phyloP scores from a whole-genome alignment of 306 rosid genomes.

The Sophora flavescens region DNA sequence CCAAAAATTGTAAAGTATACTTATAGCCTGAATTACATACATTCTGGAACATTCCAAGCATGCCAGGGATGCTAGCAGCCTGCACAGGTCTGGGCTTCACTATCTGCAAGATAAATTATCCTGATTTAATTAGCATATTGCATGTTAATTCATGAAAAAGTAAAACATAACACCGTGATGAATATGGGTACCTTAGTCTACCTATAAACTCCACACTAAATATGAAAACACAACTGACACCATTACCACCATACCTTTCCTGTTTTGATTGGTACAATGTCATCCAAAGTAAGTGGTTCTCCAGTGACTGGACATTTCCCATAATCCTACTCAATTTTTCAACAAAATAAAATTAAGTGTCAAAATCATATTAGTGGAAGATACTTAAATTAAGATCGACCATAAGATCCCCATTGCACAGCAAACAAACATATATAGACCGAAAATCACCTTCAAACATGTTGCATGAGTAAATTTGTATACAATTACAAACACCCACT shows the following conservation, averaged over 20 bases:
- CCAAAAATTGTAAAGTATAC: slow-evolving; percentile 6
- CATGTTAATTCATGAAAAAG: slow-evolving; percentile 29
- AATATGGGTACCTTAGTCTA: neutral
- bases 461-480: neutral
- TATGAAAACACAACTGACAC: neutral
- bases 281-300: slow-evolving; percentile 79
- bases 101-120: slow-evolving; percentile 68
- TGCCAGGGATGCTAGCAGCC: slow-evolving; percentile 99
- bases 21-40: slow-evolving; percentile 60
- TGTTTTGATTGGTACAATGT: slow-evolving; percentile 81
- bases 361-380: slow-evolving; percentile 28
- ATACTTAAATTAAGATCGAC: neutral
- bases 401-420: neutral
- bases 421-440: neutral
- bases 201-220: neutral
- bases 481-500: neutral
- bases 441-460: slow-evolving; percentile 23
- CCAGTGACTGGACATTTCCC: slow-evolving; percentile 98
- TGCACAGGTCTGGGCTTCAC: slow-evolving; percentile 98
- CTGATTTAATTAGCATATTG: slow-evolving; percentile 37
- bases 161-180: slow-evolving; percentile 18
- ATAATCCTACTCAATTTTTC: slow-evolving; percentile 67
- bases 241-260: slow-evolving; percentile 76
- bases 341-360: slow-evolving; percentile 37
- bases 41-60: slow-evolving; percentile 98